Base-by-base conservation (phyloP, 2,329 filamentous ascomycete genomes). In the Aspergillus aculeatus region DNA sequence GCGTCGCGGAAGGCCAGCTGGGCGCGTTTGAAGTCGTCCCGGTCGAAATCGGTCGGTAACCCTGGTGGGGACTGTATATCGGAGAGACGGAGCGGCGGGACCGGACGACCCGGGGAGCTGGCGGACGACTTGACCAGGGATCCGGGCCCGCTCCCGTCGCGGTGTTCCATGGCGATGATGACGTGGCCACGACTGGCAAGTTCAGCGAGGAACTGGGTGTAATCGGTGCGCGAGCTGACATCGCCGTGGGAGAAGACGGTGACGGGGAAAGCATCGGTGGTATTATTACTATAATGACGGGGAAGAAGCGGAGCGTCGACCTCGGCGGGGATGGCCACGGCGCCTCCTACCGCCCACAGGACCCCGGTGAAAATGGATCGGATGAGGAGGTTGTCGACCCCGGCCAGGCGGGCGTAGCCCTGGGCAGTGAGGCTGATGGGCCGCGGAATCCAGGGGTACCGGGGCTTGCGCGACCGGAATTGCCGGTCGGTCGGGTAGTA, bases 1-100 rank as follows among this genome's bases (percentile, higher is more conserved):
- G 47, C 47, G 31, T 56, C 54, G n/a, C 54, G 54, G 29, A 56
- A 50, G 29, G 54, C 54, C 19, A 56, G 54, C 47, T 56, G 54
- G 5, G 47, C 16, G 9, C 54, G 47, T 38, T 56, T 56, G 31
- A 56, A 50, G 19, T 5, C 19, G 21, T 50, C 47, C 2, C 16
- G 12, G 29, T 50, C 54, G 9, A 56, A 23, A 2, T 50, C 44
- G 3, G 14, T 41, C 3, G 11, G 10, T 41, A 16, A 4, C 23
- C 23, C 23, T 23, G 4, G 4, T 1, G 23, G 23, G 4, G 23
- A 23, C 23, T 5, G 23, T 23, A 23, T 23, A n/a, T 41, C 54
- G 9, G 54, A 41, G 26, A n/a, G 26, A 11, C 54, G 47, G 54
- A 56, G 29, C 7, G 54, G 54, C 5, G 41, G 54, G 26, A 50